phyloP scores from a whole-genome alignment of 2,329 filamentous ascomycete genomes.

The Colletotrichum sp. region DNA sequence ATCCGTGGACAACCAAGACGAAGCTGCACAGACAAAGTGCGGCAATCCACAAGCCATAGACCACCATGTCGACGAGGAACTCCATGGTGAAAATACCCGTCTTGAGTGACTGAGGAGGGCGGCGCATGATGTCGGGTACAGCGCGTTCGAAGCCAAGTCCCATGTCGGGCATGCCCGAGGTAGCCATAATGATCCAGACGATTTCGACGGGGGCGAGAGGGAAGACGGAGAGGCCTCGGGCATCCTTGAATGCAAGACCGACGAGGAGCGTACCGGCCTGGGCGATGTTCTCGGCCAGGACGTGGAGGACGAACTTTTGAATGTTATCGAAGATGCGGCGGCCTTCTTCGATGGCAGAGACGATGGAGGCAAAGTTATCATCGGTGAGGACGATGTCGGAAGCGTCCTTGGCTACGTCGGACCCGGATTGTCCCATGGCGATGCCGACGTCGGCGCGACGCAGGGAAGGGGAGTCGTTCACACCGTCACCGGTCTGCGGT shows the following conservation, averaged over 20 bases:
- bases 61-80: slow-evolving; percentile 62
- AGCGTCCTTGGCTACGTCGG: slow-evolving; percentile 67
- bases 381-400: slow-evolving; percentile 67
- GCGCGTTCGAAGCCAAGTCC: slow-evolving; percentile 70
- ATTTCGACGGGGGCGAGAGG: slow-evolving; percentile 70
- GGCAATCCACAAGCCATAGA: slow-evolving; percentile 66
- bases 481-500: slow-evolving; percentile 66
- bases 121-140: slow-evolving; percentile 64
- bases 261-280: slow-evolving; percentile 68
- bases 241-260: slow-evolving; percentile 69
- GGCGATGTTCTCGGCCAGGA: slow-evolving; percentile 67
- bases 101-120: slow-evolving; percentile 52
- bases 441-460: slow-evolving; percentile 70
- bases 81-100: slow-evolving; percentile 63
- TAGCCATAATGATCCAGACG: slow-evolving; percentile 76
- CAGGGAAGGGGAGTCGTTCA: slow-evolving; percentile 69
- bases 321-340: slow-evolving; percentile 71
- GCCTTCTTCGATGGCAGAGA: slow-evolving; percentile 68
- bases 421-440: slow-evolving; percentile 68
- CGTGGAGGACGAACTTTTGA: slow-evolving; percentile 66
- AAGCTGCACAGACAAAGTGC: slow-evolving; percentile 41
- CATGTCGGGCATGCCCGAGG: slow-evolving; percentile 70
- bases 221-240: slow-evolving; percentile 63
- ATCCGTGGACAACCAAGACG: slow-evolving; percentile 31
- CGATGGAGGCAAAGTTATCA: slow-evolving; percentile 69